Base-by-base conservation (phyloP, 139 green algal genomes). In the Mesotaenium endlicherianum region DNA sequence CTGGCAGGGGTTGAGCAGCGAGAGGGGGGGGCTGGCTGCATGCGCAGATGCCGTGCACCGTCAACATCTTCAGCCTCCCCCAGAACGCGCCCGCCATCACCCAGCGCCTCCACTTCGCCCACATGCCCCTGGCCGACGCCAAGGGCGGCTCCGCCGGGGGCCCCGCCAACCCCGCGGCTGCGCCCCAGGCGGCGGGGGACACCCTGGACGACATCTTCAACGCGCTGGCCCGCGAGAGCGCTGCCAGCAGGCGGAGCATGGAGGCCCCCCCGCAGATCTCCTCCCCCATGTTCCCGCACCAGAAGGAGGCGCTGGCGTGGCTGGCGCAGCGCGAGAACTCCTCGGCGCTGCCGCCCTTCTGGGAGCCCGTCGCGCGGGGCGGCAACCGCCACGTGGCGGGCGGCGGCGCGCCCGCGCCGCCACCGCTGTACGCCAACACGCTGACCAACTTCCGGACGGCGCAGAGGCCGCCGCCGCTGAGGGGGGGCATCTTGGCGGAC, bases 271-370 rank as follows among this genome's bases (percentile, higher is more conserved):
- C 50, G 0, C 74, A 86, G 57, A 69, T 93, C 3, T 45, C 57
- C 11, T 88, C 86, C 1, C 64, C 59, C 31, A 86, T 93, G 6
- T 91, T 83, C 69, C 91, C 88, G 0, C 92, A 94, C 81, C 92
- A 94, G 55, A 77, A 86, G 70, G 76, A 90, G 72, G 92, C 90
- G 1, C 85, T 94, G 68, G 89, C 92, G 0, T 94, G 91, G 91
- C 92, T 94, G 91, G 77, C 93, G n/a, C n/a, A 77, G 0, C 77
- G 87, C 1, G 92, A 94, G 78, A 94, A 94, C 82, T 82, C 68
- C 70, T 86, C 58, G 75, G 44, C 8, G 8, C 88, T 94, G 76
- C 92, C 92, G 14, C 91, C 90, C 0, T 93, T 94, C 40, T 94
- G 90, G 86, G 75, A 90, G 75, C 49, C 75, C 14, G 44, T 34